Evolutionary conservation across 768 basidiomycete species (phyloP), one percentile per base, ranked within the genome.

Genomic region (Chalciporus pseudorubinellus): DNA sequence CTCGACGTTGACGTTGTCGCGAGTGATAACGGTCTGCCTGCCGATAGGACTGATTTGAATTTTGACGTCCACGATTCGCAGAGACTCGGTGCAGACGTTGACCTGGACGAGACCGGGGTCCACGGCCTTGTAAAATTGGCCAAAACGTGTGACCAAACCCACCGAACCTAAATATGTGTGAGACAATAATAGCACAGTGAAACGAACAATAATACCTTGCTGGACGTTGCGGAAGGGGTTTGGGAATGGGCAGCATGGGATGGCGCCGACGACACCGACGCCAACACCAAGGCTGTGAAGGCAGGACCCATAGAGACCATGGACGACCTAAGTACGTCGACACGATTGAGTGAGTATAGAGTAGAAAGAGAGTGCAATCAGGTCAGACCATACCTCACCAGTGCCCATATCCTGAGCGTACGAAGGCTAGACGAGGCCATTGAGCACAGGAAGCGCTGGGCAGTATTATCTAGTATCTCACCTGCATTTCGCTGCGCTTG

Each of bases 1-100:
- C 62, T 92, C 89, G 55, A 95, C 91, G 58, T 92, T 93, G 68
- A 97, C 95, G 63, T 97, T 97, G 75, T 97, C 94, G 51, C 92
- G 85, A 33, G 95, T 97, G 70, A 97, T 93, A 64, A 98, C 95
- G 36, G 77, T 82, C 72, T 94, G 92, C 48, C 84, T 76, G 45
- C 92, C 92, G 61, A 95, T 92, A 21, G 87, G 73, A 58, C 84
- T 88, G 60, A 98, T 93, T 69, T 95, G 94, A 57, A 98, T 95
- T 71, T 95, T 95, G 70, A 98, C 94, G 65, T 97, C 91, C 57
- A 98, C 92, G 43, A 88, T 69, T 51, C 85, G 83, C 39, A 98
- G 78, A 2, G 80, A 79, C 69, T 98, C 95, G 14, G 92, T 90
- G 79, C 94, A 95, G 54, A 95, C 89, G 67, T 98, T 97, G 69